Base-by-base conservation (phyloP, 495 filamentous ascomycete genomes). In the Xylaria venustula region DNA sequence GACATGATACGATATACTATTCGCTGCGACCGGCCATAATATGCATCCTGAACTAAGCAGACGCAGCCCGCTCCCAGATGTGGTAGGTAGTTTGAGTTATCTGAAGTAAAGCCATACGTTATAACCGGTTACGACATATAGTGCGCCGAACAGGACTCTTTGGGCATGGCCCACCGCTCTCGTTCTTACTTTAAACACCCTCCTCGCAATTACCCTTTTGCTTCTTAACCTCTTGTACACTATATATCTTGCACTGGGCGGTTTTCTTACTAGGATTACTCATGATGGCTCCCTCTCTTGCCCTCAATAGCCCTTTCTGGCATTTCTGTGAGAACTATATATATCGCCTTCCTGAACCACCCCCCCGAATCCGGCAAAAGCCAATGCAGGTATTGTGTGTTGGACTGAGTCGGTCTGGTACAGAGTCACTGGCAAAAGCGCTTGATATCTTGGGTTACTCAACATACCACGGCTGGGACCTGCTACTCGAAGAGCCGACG, bases 391-490 rank as follows among this genome's bases (percentile, higher is more conserved):
- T 88, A 53, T 77, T 89, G 26, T 79, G 79, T 55, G 77, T 88
- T 5, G 85, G 87, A 47, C 78, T 88, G 34, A 80, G 83, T 56
- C 75, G 84, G 61, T 85, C 83, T 0, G 86, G 85, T 68, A 88
- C 87, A 67, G 83, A 85, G 26, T 88, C 85, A 26, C 78, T 88
- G 19, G 81, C 82, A 50, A 81, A 79, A 52, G 86, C 85, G 14
- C 74, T 89, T 11, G 75, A 83, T 55, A 73, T 79, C 36, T 78
- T 89, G 19, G 86, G 86, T 25, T 87, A 86, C 71, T 79, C 85
- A 71, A 83, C 78, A 63, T 87, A 87, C 77, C 86, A 89, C 75
- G 86, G 87, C 76, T 87, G 86, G 81, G 83, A 82, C 54, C 80
- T 82, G 54, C 79, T 80, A 54, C 78, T 87, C 54, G 83, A 87